Evolutionary conservation across 805 yeast species (phyloP), one percentile per base, ranked within the genome.

Genomic region (Candida fluviatilis): DNA sequence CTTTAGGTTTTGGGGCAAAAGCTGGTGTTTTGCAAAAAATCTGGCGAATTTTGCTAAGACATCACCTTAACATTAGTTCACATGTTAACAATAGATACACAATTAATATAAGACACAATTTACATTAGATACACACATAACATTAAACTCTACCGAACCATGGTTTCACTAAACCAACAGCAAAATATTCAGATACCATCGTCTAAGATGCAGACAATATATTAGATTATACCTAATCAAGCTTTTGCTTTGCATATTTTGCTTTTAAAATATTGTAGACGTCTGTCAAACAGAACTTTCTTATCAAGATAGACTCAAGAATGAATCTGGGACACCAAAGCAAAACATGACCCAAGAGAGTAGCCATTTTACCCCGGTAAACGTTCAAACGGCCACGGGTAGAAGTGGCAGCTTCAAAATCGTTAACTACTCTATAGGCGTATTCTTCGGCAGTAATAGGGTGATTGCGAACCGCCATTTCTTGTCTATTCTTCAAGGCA

Each of bases 371-470:
- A 5, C 91, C 91, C 37, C 83, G 62, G 52, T 79, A 80, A 12
- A 73, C 61, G 51, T 80, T 75, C 31, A 82, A 69, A 14, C 42
- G 35, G 3, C 63, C 60, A 13, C n/a, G 12, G 2, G 42, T 48
- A 19, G 81, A 62, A n/a, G 41, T 47, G 31, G 57, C 52, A 4
- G 36, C 23, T 43, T 65, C 69, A 41, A 68, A 66, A 46, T 80
- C 84, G 28, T 57, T 52, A n/a, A 76, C 76, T 1, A 83, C 78
- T 34, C 66, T 52, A 14, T 49, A 49, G 1, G 88, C 88, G 51
- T 80, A 85, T 1, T 38, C 55, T n/a, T 71, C 78, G 0, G 86
- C 72, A 1, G 61, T 38, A 75, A 80, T 76, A 18, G 93, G 91
- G 15, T 60, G 59, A 56, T 76, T 75, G 13, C 72, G 66, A 25